Evolutionary conservation across 108 stramenopile genomes (phyloP).

Genomic region (Pseudonitzschia multiseries): DNA sequence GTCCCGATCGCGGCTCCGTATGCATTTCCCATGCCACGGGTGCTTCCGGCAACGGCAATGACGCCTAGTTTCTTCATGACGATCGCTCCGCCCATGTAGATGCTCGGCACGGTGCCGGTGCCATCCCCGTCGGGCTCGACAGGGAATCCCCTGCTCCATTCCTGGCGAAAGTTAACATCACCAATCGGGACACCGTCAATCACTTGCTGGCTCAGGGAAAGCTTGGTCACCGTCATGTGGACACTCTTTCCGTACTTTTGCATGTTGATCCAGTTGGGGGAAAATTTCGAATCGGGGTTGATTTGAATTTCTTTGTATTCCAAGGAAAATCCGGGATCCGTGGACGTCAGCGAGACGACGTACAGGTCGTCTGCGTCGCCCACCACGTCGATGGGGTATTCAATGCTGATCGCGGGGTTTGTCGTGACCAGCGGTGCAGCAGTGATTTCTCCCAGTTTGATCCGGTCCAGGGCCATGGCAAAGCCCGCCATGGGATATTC

Average conservation of each 20-base stretch:
- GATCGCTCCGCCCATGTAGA: conserved; percentile 26
- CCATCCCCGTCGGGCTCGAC: not conserved
- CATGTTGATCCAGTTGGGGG: conserved; percentile 28
- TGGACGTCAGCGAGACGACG: conserved; percentile 22
- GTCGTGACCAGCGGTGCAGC: not conserved
- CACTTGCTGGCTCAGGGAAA: not conserved
- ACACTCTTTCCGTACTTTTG: conserved; percentile 17
- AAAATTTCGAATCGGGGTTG: not conserved
- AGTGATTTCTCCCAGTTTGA: not conserved
- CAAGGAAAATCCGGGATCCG: conserved; percentile 9
- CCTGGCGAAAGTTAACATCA: not conserved
- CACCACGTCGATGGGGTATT: conserved; percentile 25
- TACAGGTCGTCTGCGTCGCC: conserved; percentile 24
- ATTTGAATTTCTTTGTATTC: not conserved
- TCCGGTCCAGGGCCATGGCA: conserved; percentile 13
- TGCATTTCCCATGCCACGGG: conserved; percentile 14
- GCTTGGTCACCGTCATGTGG: conserved; percentile 21
- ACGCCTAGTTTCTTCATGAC: conserved; percentile 5
- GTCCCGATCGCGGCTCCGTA: conserved; percentile 27
- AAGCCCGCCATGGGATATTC: conserved; percentile 12
- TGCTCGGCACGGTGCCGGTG: not conserved
- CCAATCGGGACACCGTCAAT: conserved; percentile 18
- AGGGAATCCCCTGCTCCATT: conserved; percentile 19
- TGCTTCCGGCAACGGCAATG: conserved; percentile 23
- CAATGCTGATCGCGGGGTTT: not conserved